Base-by-base conservation (phyloP, 352 stramenopile genomes). In the Globisporangium cylindrosporum region DNA sequence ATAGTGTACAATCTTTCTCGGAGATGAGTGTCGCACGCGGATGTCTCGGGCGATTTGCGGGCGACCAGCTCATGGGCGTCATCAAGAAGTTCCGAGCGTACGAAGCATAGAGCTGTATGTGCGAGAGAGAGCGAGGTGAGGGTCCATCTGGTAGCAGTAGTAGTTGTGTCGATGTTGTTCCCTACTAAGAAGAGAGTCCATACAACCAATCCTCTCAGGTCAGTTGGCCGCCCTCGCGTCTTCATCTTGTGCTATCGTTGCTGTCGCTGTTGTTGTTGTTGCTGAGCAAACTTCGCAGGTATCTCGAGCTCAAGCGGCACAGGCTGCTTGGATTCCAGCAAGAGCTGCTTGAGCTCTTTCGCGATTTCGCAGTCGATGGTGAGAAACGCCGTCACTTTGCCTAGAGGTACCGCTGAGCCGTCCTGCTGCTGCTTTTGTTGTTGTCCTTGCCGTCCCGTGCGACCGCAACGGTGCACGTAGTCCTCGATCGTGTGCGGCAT, bases 401-500 rank as follows among this genome's bases (percentile, higher is more conserved):
- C 57, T 34, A 15, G 25, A 48, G 38, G 4, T 8, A 14, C 41
- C 4, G 41, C 4, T 9, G 41, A 49, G 41, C 41, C 15, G n/a
- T 49, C 41, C 5, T 49, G 12, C 41, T n/a, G 14, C 41, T 46
- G 38, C 38, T 49, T 15, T 5, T 49, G 18, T 0, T 49, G 41
- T 49, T 49, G 41, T 1, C 41, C 15, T 14, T 49, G 41, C 18
- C 75, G 71, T 36, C 91, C 94, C 60, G 79, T 90, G 41, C 84
- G 82, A 25, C 84, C 84, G 49, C 95, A 97, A 24, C 92, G 88
- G 78, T 98, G 94, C 12, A 98, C 78, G 76, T 98, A 96, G 65
- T 93, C 81, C 61, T 97, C 92, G 65, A 98, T 94, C 62, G 93
- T 90, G 15, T 80, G 76, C 6, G 94, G 92, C 75, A 98, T 96